Evolutionary conservation across 2,329 filamentous ascomycete genomes (phyloP), one percentile per base, ranked within the genome.

Genomic region (Triangularia setosa): DNA sequence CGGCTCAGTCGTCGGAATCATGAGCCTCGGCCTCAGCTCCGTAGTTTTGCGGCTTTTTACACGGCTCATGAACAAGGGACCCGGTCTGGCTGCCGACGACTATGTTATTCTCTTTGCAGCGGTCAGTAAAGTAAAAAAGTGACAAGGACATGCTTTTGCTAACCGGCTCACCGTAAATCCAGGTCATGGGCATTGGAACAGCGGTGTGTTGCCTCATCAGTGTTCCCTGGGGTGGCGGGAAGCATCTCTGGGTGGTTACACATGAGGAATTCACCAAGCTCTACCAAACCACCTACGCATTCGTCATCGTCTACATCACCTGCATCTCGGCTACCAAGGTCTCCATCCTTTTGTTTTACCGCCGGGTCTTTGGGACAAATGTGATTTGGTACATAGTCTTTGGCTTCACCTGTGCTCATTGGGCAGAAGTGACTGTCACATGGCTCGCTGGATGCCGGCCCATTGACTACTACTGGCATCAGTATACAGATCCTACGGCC

Each of bases 291-390:
- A 68, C 67, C 3, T 67, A 67, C 48, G 67, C 67, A 40, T 68
- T 68, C 35, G 67, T 68, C 59, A 66, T 68, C 63, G 63, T 68
- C 59, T 67, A 68, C 67, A 67, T 67, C 61, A 65, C 65, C 21
- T 68, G 67, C 65, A 63, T 68, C 56, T 64, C 65, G 30, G 61
- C 63, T 3, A 68, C 67, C 61, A 68, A 68, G 35, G 44, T 59
- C 3, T 65, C 65, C 18, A 68, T 68, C 33, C 53, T 67, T 8
- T 61, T 68, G 2, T 68, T 67, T 53, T 67, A 67, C 61, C 65
- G 65, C 60, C 66, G 67, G 23, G 61, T 65, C 14, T 68, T 68
- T 33, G 65, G 67, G 44, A 65, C 55, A 14, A 59, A 40, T 25
- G 44, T 65, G 14, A 60, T 65, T n/a, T 67, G 63, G 64, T 35